Conservation (phyloP, 768 basidiomycete genomes). For the Zangia roseola region DNA sequence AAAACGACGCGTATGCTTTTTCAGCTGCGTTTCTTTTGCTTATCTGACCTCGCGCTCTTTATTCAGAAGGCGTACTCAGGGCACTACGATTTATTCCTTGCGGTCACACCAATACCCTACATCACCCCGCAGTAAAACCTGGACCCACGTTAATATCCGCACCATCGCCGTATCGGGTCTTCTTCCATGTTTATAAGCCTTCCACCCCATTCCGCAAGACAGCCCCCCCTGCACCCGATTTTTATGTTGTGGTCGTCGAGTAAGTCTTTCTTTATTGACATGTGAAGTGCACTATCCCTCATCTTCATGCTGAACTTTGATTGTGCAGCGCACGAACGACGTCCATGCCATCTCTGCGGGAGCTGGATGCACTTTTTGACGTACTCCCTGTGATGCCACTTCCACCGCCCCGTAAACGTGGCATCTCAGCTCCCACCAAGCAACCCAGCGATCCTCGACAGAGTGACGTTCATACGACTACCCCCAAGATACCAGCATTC, state of each 20-base stretch:
- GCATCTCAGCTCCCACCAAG: constrained; percentile 1
- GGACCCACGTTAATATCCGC: background rate
- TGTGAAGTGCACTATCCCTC: background rate
- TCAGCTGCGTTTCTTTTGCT: background rate
- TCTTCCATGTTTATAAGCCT: constrained; percentile 92
- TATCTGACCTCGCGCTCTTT: background rate
- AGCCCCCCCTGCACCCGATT: constrained; percentile 77
- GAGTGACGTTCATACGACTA: background rate
- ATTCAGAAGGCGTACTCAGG: constrained; percentile 62
- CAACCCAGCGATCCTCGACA: background rate
- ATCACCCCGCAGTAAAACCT: constrained; percentile 10
- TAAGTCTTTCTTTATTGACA: constrained; percentile 37
- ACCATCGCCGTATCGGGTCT: constrained; percentile 57
- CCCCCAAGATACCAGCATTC: background rate
- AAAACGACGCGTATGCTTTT: constrained; percentile 50
- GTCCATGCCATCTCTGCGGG: constrained; percentile 76
- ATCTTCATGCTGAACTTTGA: constrained; percentile 2
- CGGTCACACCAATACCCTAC: constrained; percentile 53
- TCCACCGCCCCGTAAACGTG: constrained; percentile 53
- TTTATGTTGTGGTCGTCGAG: constrained; percentile 84
- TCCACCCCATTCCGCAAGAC: constrained; percentile 81
- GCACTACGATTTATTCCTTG: constrained; percentile 71
- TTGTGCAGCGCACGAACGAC: constrained; percentile 72
- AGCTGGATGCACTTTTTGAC: constrained; percentile 72
- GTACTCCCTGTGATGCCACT: constrained; percentile 61